Evolutionary conservation across 805 yeast genomes (phyloP), one percentile per base, ranked within the genome.

Genomic region (Kodamaea neixiangensis): DNA sequence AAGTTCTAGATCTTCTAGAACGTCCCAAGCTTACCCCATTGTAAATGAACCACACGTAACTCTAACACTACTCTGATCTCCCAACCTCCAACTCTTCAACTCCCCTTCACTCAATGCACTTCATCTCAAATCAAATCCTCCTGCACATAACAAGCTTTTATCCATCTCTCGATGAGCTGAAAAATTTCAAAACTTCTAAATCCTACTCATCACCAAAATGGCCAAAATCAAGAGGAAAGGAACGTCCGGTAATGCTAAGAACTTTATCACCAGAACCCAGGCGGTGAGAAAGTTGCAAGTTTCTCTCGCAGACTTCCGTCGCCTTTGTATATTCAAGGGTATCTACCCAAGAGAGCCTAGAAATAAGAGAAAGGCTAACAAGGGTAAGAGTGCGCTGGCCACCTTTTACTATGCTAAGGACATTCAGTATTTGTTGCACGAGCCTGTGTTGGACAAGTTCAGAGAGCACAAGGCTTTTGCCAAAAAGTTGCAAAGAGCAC

Each of bases 241-340:
- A 60, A 78, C 86, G 54, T 71, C 85, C 48, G 97, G 97, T 70
- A 89, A 89, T 61, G 97, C 97, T 55, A 89, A 86, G 73, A 89
- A 90, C 71, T 94, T 86, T 72, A 80, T 94, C 65, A 92, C 97
- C 43, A 82, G 99, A 72, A 86, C 97, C 0, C 97, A 90, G 69
- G 99, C 99, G 4, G 86, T 94, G 46, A 85, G 86, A 71, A 90
- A 86, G 67, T 76, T 94, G 55, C 99, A 94, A 72, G 87, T 94
- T 22, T 87, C 97, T 2, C 78, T 94, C 46, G 97, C 97, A 10
- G 99, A 94, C 73, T 94, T 94, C 81, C 85, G 97, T 74, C 84
- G 99, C 64, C 79, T 94, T 65, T 94, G 99, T 79, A 94, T 94
- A 67, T 90, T 94, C 80, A 94, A 94, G 71, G 99, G 99, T 47